Base-by-base conservation (phyloP, 805 yeast genomes). In the Suhomyces sp. region DNA sequence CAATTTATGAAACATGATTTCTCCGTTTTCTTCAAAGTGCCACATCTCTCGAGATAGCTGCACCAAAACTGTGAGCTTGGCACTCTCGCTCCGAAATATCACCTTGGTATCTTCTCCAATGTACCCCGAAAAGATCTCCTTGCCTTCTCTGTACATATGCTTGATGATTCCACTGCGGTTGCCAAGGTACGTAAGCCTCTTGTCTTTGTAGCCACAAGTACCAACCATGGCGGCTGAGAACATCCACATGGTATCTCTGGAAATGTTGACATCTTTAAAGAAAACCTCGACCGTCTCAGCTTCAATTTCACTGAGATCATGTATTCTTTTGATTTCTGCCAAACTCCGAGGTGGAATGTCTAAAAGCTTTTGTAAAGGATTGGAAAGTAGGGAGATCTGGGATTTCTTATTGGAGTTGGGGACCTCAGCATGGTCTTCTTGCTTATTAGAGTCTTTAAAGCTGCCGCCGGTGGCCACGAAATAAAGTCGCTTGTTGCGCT, bases 21-120 rank as follows among this genome's bases (percentile, higher is more conserved):
- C 97, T 1, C 99, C 99, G 57, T 87, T 87, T 62, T 92, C 97
- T 68, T 94, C 98, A 67, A 94, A 94, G 66, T 91, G 90, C 96
- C 97, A 94, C 97, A 94, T 94, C 62, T 94, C 99, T 39, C 87
- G 80, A 1, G 97, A 88, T 55, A 92, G 83, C 64, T 94, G 99
- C 47, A 94, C 84, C 55, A 94, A 75, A 47, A 92, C 87, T 13
- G 89, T 81, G 51, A 93, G 72, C 51, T 87, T 82, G 1, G 97
- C 96, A 40, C 96, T 86, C 61, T 93, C 97, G 1, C 97, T 90
- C 45, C 99, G 78, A 65, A 88, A 93, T 0, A 91, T 89, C 25
- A 94, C 72, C 57, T 85, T 86, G 3, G 99, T 92, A 24, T 82
- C 75, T 17, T 76, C 76, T 1, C 92, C 88, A 45, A 93, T 75